Evolutionary conservation across 1,139 yeast species (phyloP).

Genomic region (Suhomyces choctaworum): DNA sequence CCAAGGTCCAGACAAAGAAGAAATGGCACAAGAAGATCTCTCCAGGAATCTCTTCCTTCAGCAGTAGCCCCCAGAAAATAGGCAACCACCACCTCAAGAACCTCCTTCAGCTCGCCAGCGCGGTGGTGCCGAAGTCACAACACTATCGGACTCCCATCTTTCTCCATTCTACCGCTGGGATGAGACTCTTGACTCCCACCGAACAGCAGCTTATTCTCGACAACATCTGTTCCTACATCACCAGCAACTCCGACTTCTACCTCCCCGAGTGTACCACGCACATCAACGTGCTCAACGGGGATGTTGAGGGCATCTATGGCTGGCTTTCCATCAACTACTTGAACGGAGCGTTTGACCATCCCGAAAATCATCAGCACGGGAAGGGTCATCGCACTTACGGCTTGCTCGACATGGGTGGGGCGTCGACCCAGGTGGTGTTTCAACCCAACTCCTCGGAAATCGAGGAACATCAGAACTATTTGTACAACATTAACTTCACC

Average conservation of each 20-base stretch:
- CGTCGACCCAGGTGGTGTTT: constrained; percentile 81
- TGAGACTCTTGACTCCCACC: constrained; percentile 62
- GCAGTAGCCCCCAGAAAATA: constrained; percentile 49
- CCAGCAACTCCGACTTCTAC: constrained; percentile 53
- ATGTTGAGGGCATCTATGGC: constrained; percentile 76
- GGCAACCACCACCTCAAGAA: constrained; percentile 61
- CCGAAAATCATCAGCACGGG: constrained; percentile 50
- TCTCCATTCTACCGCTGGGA: constrained; percentile 79
- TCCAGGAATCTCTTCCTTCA: constrained; percentile 69
- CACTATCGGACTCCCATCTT: constrained; percentile 74
- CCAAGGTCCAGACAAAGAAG: constrained; percentile 44
- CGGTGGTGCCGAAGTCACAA: constrained; percentile 65
- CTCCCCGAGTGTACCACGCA: constrained; percentile 61
- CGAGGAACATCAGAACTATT: constrained; percentile 52
- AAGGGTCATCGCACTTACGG: constrained; percentile 66
- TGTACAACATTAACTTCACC: constrained; percentile 53
- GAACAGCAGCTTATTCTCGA: constrained; percentile 54
- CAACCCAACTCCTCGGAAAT: constrained; percentile 63
- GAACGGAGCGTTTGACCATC: constrained; percentile 56
- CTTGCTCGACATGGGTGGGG: constrained; percentile 84
- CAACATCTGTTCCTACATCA: constrained; percentile 57
- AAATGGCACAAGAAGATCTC: constrained; percentile 61
- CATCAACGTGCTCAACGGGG: constrained; percentile 71
- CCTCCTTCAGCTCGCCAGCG: constrained; percentile 54
- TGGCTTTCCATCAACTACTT: constrained; percentile 79